Percentiles rank a stretch among this genome's conserved stretches.
Evolutionary conservation across 257 asterid species (phyloP).

Genomic region (Gentiana straminea): DNA sequence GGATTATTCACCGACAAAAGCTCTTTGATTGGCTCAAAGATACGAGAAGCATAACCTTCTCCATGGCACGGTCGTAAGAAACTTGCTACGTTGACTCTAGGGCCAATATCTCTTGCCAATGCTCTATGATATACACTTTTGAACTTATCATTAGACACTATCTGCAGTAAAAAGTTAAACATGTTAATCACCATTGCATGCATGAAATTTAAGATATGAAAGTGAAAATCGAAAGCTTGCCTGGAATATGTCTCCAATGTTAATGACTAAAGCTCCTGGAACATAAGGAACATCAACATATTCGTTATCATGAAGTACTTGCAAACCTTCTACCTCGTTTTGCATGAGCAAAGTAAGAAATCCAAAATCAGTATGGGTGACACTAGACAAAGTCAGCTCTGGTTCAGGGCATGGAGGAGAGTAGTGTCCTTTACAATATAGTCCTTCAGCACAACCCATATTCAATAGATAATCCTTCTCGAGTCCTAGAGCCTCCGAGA

Average conservation of each 20-base stretch:
- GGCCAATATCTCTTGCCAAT: not conserved
- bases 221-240: no score
- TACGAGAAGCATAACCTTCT: not conserved
- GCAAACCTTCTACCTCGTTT: no score
- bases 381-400: not conserved
- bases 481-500: not conserved
- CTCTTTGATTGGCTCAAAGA: slow-evolving; percentile 11
- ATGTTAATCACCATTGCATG: no score
- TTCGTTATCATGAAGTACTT: no score
- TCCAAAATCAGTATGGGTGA: no score
- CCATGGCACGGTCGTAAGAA: slow-evolving; percentile 2
- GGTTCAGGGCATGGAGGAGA: not conserved
- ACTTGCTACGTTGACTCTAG: slow-evolving; percentile 1
- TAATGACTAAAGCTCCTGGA: no score
- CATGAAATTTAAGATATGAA: no score
- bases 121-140: slow-evolving; percentile 5
- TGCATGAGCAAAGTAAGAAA: no score
- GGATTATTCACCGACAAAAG: slow-evolving; percentile 9
- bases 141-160: not conserved
- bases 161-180: no score
- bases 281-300: no score
- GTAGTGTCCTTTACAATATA: not conserved
- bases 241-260: no score
- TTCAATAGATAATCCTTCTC: not conserved
- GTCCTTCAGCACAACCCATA: not conserved